phyloP scores from a whole-genome alignment of 2,329 filamentous ascomycete genomes.

The Trichoderma arundinaceum region DNA sequence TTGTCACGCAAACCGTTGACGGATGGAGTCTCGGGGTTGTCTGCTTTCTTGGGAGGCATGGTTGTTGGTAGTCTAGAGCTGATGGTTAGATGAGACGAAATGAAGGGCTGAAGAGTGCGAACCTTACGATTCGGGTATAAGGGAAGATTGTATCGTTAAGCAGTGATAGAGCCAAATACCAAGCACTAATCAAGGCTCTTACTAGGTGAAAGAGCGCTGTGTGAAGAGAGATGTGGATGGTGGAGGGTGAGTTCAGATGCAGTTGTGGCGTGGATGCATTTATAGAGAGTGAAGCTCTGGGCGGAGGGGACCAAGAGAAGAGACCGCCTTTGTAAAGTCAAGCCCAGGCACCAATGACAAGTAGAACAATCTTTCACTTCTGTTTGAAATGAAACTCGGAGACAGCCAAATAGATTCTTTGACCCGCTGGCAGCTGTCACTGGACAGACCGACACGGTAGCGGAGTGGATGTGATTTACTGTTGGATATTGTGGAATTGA shows the following conservation, averaged over 20 bases:
- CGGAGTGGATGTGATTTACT: too few relatives aligned
- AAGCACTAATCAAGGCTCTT: not conserved
- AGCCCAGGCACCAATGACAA: not conserved
- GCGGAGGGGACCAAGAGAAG: not conserved
- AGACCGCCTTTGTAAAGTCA: not conserved
- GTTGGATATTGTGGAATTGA: too few relatives aligned
- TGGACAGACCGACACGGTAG: too few relatives aligned
- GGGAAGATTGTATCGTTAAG: too few relatives aligned
- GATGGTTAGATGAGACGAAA: not conserved
- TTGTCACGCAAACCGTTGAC: constrained; percentile 42
- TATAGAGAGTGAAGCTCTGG: not conserved
- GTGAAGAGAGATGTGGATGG: not conserved
- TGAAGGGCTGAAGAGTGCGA: not conserved
- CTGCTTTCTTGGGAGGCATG: constrained; percentile 45
- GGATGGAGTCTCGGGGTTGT: constrained; percentile 32
- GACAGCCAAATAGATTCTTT: not conserved
- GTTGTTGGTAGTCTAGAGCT: constrained; percentile 8
- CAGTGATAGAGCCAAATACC: not conserved
- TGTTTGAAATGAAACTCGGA: not conserved
- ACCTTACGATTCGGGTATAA: not conserved
- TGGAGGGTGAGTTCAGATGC: not conserved
- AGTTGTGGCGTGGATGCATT: not conserved
- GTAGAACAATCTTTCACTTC: not conserved
- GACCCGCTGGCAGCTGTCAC: not conserved
- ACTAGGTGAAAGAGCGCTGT: not conserved